These are phyloP conservation scores for Monocercomonoides exilis DNA, from an alignment of 78 protist species.

Conservation along the genomic window DNA sequence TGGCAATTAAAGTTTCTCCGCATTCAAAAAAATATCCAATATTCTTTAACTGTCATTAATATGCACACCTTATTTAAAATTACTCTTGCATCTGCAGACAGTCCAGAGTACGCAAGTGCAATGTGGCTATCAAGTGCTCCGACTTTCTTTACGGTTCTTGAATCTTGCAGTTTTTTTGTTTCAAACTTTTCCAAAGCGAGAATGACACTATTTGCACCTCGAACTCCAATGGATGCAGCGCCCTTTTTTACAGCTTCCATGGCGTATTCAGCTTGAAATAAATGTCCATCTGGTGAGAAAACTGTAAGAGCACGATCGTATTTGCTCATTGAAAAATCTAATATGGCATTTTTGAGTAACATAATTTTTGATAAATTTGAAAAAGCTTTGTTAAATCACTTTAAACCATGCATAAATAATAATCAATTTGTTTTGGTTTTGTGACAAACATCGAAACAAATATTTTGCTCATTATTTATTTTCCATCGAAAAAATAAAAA, in stretches of 20 bases:
- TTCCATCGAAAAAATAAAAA: too few species aligned
- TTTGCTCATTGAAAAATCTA: too few species aligned
- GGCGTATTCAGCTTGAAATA: slow-evolving; percentile 96
- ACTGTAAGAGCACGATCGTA: slow-evolving; percentile 99
- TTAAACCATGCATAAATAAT: too few species aligned
- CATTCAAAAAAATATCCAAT: too few species aligned
- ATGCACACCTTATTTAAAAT: slow-evolving; percentile 50
- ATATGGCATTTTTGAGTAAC: too few species aligned
- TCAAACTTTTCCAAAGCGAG: slow-evolving; percentile 39
- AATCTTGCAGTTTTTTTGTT: slow-evolving; percentile 69
- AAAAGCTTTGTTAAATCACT: too few species aligned
- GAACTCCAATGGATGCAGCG: slow-evolving; percentile 87
- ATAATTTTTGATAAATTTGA: too few species aligned
- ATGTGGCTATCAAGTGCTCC: slow-evolving; percentile 84
- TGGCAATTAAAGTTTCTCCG: too few species aligned
- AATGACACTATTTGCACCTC: slow-evolving; percentile 79
- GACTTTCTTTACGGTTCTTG: slow-evolving; percentile 93
- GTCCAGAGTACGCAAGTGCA: slow-evolving; percentile 87
- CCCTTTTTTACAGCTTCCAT: slow-evolving; percentile 98
- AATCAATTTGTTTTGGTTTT: too few species aligned
- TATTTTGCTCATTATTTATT: too few species aligned
- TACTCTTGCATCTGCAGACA: slow-evolving; percentile 94
- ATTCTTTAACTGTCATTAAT: too few species aligned
- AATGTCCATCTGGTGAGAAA: slow-evolving; percentile 98
- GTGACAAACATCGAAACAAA: too few species aligned